These are phyloP conservation scores for Sclerotinia minor DNA, from an alignment of 2,329 filamentous ascomycete genomes.

Conservation along the genomic window DNA sequence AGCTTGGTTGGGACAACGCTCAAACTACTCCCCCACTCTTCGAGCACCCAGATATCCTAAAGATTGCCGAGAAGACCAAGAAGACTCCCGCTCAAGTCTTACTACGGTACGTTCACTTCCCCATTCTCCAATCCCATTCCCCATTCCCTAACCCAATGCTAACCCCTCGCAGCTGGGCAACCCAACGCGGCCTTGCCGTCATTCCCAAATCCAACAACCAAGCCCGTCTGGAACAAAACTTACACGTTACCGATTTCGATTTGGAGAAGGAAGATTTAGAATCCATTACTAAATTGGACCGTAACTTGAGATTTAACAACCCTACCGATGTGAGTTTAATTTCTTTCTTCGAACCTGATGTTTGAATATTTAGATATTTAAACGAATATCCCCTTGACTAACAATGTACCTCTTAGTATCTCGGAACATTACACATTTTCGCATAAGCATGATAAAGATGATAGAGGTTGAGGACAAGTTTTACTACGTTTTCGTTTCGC, in stretches of 20 bases:
- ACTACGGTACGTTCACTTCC: constrained; percentile 45
- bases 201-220: constrained; percentile 75
- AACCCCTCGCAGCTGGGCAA: constrained; percentile 67
- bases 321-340: constrained; percentile 52
- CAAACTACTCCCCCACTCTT: constrained; percentile 67
- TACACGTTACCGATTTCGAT: constrained; percentile 66
- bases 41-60: constrained; percentile 64
- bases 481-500: not conserved
- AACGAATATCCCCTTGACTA: constrained; percentile 8
- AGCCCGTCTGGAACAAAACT: constrained; percentile 60
- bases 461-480: not conserved
- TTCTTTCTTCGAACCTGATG: too few relatives aligned
- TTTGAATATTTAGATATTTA: too few relatives aligned
- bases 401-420: constrained; percentile 43
- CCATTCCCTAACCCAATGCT: not conserved
- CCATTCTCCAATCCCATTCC: too few relatives aligned
- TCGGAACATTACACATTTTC: constrained; percentile 54
- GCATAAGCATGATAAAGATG: constrained; percentile 42
- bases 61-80: constrained; percentile 66
- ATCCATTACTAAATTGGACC: constrained; percentile 64
- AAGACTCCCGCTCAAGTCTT: constrained; percentile 80
- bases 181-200: constrained; percentile 76
- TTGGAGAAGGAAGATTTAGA: constrained; percentile 65
- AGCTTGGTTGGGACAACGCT: constrained; percentile 71
- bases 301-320: constrained; percentile 73